phyloP scores from a whole-genome alignment of 2,329 filamentous ascomycete genomes.

The Thelonectria discophora region DNA sequence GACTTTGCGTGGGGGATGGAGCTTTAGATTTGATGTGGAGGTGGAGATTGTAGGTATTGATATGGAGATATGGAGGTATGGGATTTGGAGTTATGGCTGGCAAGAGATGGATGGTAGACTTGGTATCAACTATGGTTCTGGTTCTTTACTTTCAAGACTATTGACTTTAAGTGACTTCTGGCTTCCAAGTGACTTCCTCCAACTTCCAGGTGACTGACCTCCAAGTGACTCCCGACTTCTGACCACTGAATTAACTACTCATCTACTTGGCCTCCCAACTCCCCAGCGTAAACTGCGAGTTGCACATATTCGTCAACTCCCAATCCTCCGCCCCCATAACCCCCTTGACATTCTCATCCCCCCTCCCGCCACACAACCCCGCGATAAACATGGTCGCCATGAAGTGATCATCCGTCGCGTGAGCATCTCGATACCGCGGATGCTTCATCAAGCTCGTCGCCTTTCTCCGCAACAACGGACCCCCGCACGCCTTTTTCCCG shows the following conservation, averaged over 20 bases:
- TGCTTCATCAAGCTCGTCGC: conserved; percentile 69
- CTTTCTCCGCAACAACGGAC: conserved; percentile 23
- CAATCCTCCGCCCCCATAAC: conserved; percentile 65
- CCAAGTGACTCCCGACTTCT: too few species aligned
- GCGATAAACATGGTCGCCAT: conserved; percentile 72
- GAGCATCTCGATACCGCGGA: conserved; percentile 70
- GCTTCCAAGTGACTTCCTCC: too few species aligned
- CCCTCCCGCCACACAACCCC: conserved; percentile 55
- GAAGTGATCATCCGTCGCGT: conserved; percentile 76
- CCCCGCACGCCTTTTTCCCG: conserved; percentile 21
- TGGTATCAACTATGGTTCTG: too few species aligned
- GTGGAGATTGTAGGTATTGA: background rate
- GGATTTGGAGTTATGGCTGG: too few species aligned
- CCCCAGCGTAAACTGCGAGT: conserved; percentile 67
- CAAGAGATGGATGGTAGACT: too few species aligned
- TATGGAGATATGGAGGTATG: conserved; percentile 19
- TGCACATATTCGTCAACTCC: conserved; percentile 73
- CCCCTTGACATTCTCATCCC: conserved; percentile 53
- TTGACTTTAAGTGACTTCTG: too few species aligned
- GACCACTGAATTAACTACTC: too few species aligned
- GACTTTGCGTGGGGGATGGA: conserved; percentile 55
- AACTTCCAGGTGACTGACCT: too few species aligned
- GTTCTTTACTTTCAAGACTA: too few species aligned
- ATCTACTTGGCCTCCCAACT: conserved; percentile 32
- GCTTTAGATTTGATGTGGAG: conserved; percentile 19